A percentile compares a stretch with the other conserved stretches of the same genome.
These are phyloP conservation scores for Massarina eburnea DNA, from an alignment of 2,329 filamentous ascomycete genomes.

Conservation along the genomic window DNA sequence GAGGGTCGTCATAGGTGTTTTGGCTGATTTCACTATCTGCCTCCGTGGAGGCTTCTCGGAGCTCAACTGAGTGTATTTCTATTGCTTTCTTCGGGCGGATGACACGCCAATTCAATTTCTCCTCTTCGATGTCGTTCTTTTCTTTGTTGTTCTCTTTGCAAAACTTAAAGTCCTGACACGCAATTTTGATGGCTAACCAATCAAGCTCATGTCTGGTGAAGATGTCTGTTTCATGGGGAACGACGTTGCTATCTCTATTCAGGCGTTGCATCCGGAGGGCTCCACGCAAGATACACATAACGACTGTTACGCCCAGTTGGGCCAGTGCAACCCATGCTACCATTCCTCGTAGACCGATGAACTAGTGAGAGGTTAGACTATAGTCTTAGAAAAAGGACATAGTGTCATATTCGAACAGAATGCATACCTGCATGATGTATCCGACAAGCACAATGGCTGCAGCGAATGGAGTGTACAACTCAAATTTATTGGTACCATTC, in stretches of 20 bases:
- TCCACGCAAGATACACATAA: constrained; percentile 43
- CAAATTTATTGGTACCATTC: neutral
- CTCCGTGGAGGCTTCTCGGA: too few species aligned
- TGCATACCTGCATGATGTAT: constrained; percentile 42
- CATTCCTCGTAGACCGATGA: constrained; percentile 42
- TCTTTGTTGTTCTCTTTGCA: neutral
- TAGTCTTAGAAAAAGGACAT: too few species aligned
- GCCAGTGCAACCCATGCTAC: constrained; percentile 41
- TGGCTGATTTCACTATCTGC: too few species aligned
- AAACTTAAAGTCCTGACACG: too few species aligned
- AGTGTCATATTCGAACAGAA: too few species aligned
- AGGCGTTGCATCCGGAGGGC: constrained; percentile 33
- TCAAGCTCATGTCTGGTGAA: constrained; percentile 9
- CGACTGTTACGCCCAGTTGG: constrained; percentile 38
- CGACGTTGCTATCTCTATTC: neutral
- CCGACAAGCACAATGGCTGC: constrained; percentile 33
- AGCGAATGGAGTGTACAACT: neutral
- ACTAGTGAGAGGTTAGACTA: too few species aligned
- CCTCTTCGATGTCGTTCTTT: neutral
- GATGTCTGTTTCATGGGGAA: neutral
- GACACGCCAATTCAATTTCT: neutral
- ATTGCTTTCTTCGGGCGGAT: too few species aligned
- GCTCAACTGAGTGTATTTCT: neutral
- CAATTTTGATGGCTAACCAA: constrained; percentile 8
- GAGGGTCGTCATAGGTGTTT: too few species aligned